Percentiles rank a stretch among this genome's conserved stretches.
These are phyloP conservation scores for Basidiobolus meristosporus DNA, from an alignment of 371 early-diverging fungal species.

Conservation along the genomic window DNA sequence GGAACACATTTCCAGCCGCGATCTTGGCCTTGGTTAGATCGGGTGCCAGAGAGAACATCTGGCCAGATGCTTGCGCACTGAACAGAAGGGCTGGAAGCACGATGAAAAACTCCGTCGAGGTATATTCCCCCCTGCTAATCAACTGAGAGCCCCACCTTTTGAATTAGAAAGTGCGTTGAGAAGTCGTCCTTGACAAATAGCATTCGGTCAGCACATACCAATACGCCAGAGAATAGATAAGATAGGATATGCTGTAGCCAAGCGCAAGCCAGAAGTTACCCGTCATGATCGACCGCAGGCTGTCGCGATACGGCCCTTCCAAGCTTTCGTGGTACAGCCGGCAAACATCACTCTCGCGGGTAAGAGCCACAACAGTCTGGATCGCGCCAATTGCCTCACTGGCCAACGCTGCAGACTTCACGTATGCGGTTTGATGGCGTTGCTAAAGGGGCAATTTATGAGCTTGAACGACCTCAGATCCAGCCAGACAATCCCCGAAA, in stretches of 20 bases:
- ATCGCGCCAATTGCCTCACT: slow-evolving; percentile 78
- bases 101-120: slow-evolving; percentile 7
- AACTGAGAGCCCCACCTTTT: slow-evolving; percentile 26
- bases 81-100: neutral
- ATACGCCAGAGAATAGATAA: slow-evolving; percentile 52
- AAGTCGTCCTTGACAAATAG: no score
- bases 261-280: slow-evolving; percentile 9
- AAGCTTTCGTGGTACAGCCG: slow-evolving; percentile 24
- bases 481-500: no score
- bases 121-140: slow-evolving; percentile 9
- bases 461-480: no score
- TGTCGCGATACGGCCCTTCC: slow-evolving; percentile 26
- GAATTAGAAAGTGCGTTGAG: no score
- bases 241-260: slow-evolving; percentile 63
- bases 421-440: slow-evolving; percentile 17
- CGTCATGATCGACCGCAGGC: no score
- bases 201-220: slow-evolving; percentile 24
- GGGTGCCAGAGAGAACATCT: slow-evolving; percentile 4
- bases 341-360: slow-evolving; percentile 48
- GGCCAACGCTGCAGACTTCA: slow-evolving; percentile 47
- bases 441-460: no score
- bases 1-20: slow-evolving; percentile 51
- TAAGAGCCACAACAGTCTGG: slow-evolving; percentile 69
- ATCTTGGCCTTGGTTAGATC: slow-evolving; percentile 77
- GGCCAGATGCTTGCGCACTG: neutral